These are phyloP conservation scores for Colletotrichum zoysiae DNA, from an alignment of 2,329 filamentous ascomycete genomes.

Conservation along the genomic window DNA sequence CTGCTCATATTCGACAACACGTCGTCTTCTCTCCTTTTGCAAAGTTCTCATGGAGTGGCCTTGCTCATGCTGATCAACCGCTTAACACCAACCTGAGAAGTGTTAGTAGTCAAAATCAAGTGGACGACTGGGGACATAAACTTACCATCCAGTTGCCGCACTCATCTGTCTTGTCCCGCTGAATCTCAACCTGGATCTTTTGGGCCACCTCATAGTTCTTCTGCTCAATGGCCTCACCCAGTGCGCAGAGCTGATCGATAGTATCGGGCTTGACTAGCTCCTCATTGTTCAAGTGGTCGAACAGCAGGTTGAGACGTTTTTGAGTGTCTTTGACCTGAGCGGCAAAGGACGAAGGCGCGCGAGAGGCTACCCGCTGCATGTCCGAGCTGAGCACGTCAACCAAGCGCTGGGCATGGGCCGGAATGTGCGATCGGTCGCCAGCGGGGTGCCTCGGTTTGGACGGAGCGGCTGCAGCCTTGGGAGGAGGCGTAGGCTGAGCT, in stretches of 20 bases:
- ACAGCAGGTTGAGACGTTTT: constrained; percentile 92
- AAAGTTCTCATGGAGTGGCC: constrained; percentile 69
- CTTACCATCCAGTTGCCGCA: constrained; percentile 91
- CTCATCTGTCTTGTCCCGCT: constrained; percentile 82
- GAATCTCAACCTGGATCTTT: constrained; percentile 79
- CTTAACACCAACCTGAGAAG: constrained; percentile 76
- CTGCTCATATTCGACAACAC: constrained; percentile 18
- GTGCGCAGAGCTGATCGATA: constrained; percentile 72
- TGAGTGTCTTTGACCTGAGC: constrained; percentile 93
- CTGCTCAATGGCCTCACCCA: constrained; percentile 74
- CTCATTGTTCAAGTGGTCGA: constrained; percentile 96
- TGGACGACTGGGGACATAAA: constrained; percentile 40
- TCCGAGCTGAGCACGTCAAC: constrained; percentile 86
- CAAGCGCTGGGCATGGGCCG: constrained; percentile 78
- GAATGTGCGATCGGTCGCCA: constrained; percentile 92
- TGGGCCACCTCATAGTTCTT: constrained; percentile 78
- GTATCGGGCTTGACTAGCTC: constrained; percentile 88
- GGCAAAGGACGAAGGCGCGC: constrained; percentile 88
- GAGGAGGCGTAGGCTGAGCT: constrained; percentile 58
- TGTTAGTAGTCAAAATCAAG: constrained; percentile 54
- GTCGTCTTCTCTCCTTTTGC: background rate
- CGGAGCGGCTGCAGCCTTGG: constrained; percentile 60
- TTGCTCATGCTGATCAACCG: constrained; percentile 84
- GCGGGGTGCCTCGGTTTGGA: constrained; percentile 78
- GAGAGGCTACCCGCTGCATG: constrained; percentile 88